These are phyloP conservation scores for Cercospora beticola DNA, from an alignment of 2,329 filamentous ascomycete genomes.

Conservation along the genomic window DNA sequence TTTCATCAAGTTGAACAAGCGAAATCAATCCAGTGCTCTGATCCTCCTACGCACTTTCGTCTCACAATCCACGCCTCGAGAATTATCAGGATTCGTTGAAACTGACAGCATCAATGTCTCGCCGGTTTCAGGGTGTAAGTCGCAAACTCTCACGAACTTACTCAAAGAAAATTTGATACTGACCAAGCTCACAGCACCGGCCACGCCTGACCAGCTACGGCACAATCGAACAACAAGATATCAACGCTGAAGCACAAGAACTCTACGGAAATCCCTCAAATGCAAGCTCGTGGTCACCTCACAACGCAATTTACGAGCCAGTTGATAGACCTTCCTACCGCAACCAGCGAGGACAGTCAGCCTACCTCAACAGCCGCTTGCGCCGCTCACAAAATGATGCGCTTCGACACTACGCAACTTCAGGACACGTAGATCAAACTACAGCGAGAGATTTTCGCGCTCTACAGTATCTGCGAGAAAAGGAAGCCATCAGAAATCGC, in stretches of 20 bases:
- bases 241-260: neutral
- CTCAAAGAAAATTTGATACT: neutral
- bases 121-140: neutral
- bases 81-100: neutral
- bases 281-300: neutral
- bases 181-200: neutral
- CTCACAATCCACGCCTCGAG: neutral
- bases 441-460: neutral
- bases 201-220: neutral
- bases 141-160: neutral
- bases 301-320: neutral
- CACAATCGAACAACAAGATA: neutral
- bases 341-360: neutral
- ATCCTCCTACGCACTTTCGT: neutral
- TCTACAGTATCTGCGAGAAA: neutral
- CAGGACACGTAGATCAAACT: neutral
- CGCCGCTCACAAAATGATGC: neutral
- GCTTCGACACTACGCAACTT: neutral
- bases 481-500: neutral
- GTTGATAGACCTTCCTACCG: neutral
- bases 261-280: neutral
- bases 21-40: too few species aligned
- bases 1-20: too few species aligned
- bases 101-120: neutral
- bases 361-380: neutral